Evolutionary conservation across 257 asterid genomes (phyloP).

Genomic region (Jacaranda mimosifolia): DNA sequence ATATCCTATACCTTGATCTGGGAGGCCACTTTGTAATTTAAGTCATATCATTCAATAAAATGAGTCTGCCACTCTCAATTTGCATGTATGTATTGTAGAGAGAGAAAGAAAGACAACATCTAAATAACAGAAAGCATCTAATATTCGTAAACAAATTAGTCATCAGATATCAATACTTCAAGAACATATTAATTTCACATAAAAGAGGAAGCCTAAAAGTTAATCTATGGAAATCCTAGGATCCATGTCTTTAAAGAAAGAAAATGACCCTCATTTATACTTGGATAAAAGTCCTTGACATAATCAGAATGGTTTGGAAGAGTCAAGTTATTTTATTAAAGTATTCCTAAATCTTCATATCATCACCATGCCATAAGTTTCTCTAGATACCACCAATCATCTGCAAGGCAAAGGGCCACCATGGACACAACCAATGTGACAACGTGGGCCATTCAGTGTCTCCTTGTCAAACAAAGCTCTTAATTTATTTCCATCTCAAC

Average conservation of each 20-base stretch:
- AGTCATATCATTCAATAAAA: too few species aligned
- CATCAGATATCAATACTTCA: constrained; percentile 11
- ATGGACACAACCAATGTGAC: not conserved
- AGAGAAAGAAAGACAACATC: constrained; percentile 4
- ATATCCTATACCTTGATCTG: too few species aligned
- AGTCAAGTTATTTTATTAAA: not conserved
- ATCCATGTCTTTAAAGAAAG: not conserved
- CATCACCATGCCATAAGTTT: constrained; percentile 19
- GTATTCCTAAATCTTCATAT: not conserved
- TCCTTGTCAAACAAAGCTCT: not conserved
- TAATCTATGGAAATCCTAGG: not conserved
- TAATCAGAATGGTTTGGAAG: constrained; percentile 22
- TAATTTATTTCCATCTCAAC: not conserved
- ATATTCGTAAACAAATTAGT: constrained; percentile 15
- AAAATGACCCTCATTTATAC: not conserved
- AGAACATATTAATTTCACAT: constrained; percentile 11
- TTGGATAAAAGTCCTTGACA: constrained; percentile 8
- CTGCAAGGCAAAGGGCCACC: constrained; percentile 10
- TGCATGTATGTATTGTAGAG: constrained; percentile 9
- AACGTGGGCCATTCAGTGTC: constrained; percentile 3
- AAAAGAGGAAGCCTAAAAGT: constrained; percentile 13
- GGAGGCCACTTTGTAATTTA: too few species aligned
- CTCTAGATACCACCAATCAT: not conserved
- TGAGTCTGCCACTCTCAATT: constrained; percentile 20
- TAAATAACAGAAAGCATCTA: constrained; percentile 5